Evolutionary conservation across 2,329 filamentous ascomycete species (phyloP).

Genomic region (Ramularia endophylla): DNA sequence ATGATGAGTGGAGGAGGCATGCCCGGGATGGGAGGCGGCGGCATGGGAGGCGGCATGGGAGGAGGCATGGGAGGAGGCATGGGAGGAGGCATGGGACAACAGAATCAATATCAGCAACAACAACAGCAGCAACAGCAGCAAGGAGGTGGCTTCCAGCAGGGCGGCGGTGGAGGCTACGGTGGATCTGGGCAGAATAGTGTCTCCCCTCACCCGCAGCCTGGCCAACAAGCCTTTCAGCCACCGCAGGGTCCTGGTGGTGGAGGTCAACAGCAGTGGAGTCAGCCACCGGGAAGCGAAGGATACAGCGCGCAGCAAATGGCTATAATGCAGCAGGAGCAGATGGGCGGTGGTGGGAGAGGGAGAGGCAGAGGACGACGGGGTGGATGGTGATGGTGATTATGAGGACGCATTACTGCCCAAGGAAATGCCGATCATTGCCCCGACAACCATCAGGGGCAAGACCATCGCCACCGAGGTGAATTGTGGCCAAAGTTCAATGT

Average conservation of each 20-base stretch:
- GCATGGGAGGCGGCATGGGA: constrained; percentile 7
- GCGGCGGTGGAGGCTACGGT: constrained; percentile 6
- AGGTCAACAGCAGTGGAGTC: constrained; percentile 9
- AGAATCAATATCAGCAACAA: constrained; percentile 4
- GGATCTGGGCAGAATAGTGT: constrained; percentile 15
- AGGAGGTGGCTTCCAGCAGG: constrained; percentile 14
- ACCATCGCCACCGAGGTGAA: too few species aligned
- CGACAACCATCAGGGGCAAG: not conserved
- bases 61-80: constrained; percentile 13
- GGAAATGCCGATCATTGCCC: not conserved
- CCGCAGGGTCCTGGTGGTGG: constrained; percentile 20
- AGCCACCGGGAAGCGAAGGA: constrained; percentile 21
- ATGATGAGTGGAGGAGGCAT: constrained; percentile 30
- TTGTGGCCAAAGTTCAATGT: too few species aligned
- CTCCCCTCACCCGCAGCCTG: constrained; percentile 20
- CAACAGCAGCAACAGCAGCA: constrained; percentile 19
- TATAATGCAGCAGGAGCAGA: constrained; percentile 30
- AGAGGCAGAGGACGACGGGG: constrained; percentile 22
- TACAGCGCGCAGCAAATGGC: constrained; percentile 32
- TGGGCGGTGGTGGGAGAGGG: constrained; percentile 26
- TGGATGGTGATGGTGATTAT: constrained; percentile 10
- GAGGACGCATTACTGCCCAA: too few species aligned
- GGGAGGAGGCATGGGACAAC: constrained; percentile 15
- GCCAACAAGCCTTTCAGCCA: constrained; percentile 27
- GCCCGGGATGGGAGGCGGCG: constrained; percentile 7